Evolutionary conservation across 1,284 basidiomycete species (phyloP).

Genomic region (Abortiporus biennis): DNA sequence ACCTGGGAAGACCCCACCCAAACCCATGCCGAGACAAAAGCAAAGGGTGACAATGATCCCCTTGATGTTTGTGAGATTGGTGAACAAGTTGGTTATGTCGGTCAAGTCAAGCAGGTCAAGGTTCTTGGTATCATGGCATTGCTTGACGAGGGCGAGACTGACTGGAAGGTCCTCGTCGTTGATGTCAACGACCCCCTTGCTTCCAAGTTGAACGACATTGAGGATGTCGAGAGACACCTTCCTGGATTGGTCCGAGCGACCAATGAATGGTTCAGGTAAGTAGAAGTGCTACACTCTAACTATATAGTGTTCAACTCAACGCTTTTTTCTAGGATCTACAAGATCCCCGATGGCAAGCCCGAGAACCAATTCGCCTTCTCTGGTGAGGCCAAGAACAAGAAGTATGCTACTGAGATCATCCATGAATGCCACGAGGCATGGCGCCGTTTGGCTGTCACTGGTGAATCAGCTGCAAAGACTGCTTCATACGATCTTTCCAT

Average conservation of each 20-base stretch:
- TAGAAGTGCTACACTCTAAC: conserved; percentile 9
- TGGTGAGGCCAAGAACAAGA: conserved; percentile 99
- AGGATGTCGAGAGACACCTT: conserved; percentile 98
- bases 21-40: conserved; percentile 95
- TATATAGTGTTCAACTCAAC: conserved; percentile 8
- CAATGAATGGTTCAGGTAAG: conserved; percentile 93
- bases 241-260: conserved; percentile 95
- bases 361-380: conserved; percentile 99
- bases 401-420: conserved; percentile 98
- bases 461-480: conserved; percentile 73
- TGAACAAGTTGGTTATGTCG: conserved; percentile 95
- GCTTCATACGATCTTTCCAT: conserved; percentile 72
- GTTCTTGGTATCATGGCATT: conserved; percentile 99
- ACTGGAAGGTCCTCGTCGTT: conserved; percentile 98
- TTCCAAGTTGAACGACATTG: conserved; percentile 96
- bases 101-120: conserved; percentile 99
- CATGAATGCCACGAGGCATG: conserved; percentile 99
- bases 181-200: conserved; percentile 97
- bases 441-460: conserved; percentile 81
- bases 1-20: conserved; percentile 97
- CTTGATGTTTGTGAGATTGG: conserved; percentile 99
- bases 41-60: conserved; percentile 98
- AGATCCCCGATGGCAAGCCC: conserved; percentile 97
- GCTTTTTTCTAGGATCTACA: conserved; percentile 75
- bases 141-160: conserved; percentile 96